Conservation (phyloP, 2,329 filamentous ascomycete genomes). For the Monosporascus sp. region DNA sequence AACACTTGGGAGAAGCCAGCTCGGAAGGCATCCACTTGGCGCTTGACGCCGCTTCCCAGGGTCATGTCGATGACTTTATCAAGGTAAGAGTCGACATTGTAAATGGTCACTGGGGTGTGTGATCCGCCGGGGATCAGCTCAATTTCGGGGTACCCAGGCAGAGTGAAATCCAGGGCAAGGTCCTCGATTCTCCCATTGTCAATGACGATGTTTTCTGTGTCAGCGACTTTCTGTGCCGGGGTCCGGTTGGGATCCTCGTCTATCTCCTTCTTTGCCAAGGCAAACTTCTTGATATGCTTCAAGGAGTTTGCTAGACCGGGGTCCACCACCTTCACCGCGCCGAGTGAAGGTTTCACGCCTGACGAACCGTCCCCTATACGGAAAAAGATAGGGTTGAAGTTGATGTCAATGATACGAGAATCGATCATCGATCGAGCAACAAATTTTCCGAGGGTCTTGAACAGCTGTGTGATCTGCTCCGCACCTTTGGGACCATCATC, state of each 20-base stretch:
- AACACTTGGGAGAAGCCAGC: slow-evolving; percentile 93
- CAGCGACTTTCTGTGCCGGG: slow-evolving; percentile 63
- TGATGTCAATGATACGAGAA: slow-evolving; percentile 94
- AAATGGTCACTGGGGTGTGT: slow-evolving; percentile 72
- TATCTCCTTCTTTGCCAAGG: slow-evolving; percentile 73
- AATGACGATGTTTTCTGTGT: slow-evolving; percentile 64
- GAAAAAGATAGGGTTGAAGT: slow-evolving; percentile 97
- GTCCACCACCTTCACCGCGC: slow-evolving; percentile 85
- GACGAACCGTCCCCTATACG: slow-evolving; percentile 71
- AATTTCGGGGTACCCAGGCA: slow-evolving; percentile 85
- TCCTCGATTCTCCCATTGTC: slow-evolving; percentile 80
- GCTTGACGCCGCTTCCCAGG: slow-evolving; percentile 78
- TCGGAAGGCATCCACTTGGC: slow-evolving; percentile 87
- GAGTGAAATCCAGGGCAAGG: slow-evolving; percentile 85
- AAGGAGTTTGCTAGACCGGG: slow-evolving; percentile 79
- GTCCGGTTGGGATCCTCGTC: slow-evolving; percentile 65
- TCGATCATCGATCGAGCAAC: slow-evolving; percentile 98
- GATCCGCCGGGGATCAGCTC: slow-evolving; percentile 74
- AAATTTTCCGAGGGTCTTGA: slow-evolving; percentile 93
- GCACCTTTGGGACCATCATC: slow-evolving; percentile 76
- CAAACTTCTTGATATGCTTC: slow-evolving; percentile 82
- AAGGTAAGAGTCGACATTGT: slow-evolving; percentile 86
- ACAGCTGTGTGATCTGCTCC: slow-evolving; percentile 82
- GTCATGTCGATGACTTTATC: slow-evolving; percentile 90
- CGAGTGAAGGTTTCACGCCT: slow-evolving; percentile 74